Conservation (phyloP, 2,329 filamentous ascomycete species). For the Thelonectria discophora region DNA sequence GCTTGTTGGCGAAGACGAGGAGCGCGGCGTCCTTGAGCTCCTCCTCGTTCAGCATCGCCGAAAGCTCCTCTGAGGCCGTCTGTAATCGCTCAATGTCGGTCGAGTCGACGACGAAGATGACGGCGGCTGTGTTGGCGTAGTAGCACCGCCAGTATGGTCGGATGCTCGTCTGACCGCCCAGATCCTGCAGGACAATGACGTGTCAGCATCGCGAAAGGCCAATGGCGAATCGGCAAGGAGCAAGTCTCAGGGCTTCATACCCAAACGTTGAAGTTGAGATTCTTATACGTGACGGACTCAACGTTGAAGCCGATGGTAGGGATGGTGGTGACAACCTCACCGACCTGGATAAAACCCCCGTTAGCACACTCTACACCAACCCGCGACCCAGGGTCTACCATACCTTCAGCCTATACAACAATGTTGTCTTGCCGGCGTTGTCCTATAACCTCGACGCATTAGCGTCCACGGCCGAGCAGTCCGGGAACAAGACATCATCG, state of each 20-base stretch:
- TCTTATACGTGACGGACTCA: constrained; percentile 97
- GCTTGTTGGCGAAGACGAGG: constrained; percentile 98
- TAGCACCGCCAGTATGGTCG: constrained; percentile 99
- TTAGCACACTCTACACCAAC: constrained; percentile 21
- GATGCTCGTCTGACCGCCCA: constrained; percentile 98
- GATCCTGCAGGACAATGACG: constrained; percentile 65
- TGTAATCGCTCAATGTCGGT: constrained; percentile 96
- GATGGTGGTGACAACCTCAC: constrained; percentile 98
- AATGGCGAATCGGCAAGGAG: background rate
- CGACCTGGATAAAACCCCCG: constrained; percentile 72
- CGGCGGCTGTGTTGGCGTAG: constrained; percentile 97
- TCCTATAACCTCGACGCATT: constrained; percentile 65
- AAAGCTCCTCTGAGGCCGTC: constrained; percentile 91
- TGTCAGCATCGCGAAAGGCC: constrained; percentile 21
- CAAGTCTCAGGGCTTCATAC: constrained; percentile 58
- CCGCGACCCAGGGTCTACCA: constrained; percentile 16
- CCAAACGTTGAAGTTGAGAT: constrained; percentile 99
- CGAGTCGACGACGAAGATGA: constrained; percentile 98
- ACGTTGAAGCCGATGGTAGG: constrained; percentile 99
- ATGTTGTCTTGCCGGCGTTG: constrained; percentile 97
- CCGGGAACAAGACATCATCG: constrained; percentile 34
- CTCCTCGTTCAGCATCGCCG: constrained; percentile 96
- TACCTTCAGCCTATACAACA: constrained; percentile 95
- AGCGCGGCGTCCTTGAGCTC: constrained; percentile 92
- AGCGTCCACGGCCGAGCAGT: constrained; percentile 30